A percentile compares a stretch with the other conserved stretches of the same genome.
These are phyloP conservation scores for Entomortierella parvispora DNA, from an alignment of 192 early-diverging fungal genomes.

Conservation along the genomic window DNA sequence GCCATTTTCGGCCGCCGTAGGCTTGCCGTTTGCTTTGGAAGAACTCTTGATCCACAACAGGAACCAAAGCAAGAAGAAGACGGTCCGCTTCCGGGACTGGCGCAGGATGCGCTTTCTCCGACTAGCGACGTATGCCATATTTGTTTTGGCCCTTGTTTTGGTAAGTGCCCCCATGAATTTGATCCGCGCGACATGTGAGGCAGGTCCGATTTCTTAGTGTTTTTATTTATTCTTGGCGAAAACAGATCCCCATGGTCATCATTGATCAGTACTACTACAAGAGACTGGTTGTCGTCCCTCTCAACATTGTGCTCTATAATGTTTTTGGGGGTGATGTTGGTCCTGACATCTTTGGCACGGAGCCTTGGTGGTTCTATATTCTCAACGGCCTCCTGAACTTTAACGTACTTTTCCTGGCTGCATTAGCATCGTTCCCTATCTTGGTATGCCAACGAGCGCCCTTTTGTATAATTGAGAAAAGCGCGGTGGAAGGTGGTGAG, in stretches of 20 bases:
- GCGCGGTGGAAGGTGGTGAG: not conserved
- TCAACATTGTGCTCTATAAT: slow-evolving; percentile 94
- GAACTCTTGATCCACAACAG: slow-evolving; percentile 64
- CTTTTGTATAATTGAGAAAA: not conserved
- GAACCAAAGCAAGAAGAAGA: slow-evolving; percentile 52
- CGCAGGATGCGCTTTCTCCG: slow-evolving; percentile 54
- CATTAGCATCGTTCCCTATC: slow-evolving; percentile 69
- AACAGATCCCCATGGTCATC: slow-evolving; percentile 69
- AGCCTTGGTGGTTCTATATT: slow-evolving; percentile 87
- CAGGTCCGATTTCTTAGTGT: not conserved
- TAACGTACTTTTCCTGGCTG: slow-evolving; percentile 82
- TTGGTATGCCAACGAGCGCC: slow-evolving; percentile 58
- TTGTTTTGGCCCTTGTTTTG: slow-evolving; percentile 47
- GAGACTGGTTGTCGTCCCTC: slow-evolving; percentile 72
- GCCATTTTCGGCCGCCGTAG: slow-evolving; percentile 87
- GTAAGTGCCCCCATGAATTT: slow-evolving; percentile 31
- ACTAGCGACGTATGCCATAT: slow-evolving; percentile 48
- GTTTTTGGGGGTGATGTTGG: slow-evolving; percentile 77
- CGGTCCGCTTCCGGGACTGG: slow-evolving; percentile 52
- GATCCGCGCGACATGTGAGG: not conserved
- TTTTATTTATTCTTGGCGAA: not conserved
- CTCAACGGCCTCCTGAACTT: slow-evolving; percentile 92
- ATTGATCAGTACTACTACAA: slow-evolving; percentile 87
- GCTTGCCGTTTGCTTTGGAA: slow-evolving; percentile 81
- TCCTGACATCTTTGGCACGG: slow-evolving; percentile 88